phyloP scores from a whole-genome alignment of 768 basidiomycete genomes.

The Psilocybe tampanensis region DNA sequence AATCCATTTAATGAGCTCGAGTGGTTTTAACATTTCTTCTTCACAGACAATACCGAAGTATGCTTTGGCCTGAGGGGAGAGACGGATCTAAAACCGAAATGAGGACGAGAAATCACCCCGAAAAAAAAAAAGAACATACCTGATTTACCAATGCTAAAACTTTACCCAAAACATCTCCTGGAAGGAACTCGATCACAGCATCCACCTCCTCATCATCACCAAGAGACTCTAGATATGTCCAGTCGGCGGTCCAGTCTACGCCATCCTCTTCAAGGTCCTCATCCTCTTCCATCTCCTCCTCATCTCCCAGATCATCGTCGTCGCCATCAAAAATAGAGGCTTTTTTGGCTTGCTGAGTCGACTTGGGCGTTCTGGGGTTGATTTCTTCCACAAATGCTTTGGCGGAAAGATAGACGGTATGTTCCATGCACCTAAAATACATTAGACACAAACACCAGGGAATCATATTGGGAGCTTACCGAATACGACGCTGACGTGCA shows the following conservation, averaged over 20 bases:
- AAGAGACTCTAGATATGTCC: background rate
- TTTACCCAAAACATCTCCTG: background rate
- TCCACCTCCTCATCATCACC: background rate
- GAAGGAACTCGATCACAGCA: background rate
- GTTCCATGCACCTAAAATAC: conserved; percentile 1
- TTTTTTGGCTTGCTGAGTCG: background rate
- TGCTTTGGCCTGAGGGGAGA: background rate
- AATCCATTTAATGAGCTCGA: background rate
- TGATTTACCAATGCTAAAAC: conserved; percentile 2
- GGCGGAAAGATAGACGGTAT: background rate
- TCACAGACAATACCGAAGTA: background rate
- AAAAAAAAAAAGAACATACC: background rate
- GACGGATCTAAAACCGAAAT: background rate
- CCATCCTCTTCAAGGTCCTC: background rate
- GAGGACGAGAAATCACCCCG: background rate
- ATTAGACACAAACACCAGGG: background rate
- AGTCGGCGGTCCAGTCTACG: background rate
- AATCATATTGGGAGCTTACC: background rate
- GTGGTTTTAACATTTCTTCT: background rate
- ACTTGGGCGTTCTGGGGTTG: background rate
- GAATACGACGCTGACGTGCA: background rate
- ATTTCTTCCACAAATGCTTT: conserved; percentile 1
- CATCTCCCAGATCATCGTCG: background rate
- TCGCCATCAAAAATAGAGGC: no score
- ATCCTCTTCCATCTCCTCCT: background rate